Base-by-base conservation (phyloP, 2,329 filamentous ascomycete genomes). In the Amauroascus niger region DNA sequence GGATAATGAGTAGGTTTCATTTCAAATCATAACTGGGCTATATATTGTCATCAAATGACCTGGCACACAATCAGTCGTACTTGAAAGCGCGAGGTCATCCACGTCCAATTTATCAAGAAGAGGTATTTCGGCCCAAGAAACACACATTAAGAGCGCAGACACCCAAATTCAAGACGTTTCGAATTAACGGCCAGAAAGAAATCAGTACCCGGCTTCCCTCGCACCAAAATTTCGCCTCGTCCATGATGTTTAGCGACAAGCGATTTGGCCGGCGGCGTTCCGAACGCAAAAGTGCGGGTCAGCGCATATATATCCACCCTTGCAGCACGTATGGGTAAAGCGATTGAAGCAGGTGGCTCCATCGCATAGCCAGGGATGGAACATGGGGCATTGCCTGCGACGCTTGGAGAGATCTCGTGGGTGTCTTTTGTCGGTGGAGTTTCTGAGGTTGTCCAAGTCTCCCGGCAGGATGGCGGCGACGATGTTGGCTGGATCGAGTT, bases 241-340 rank as follows among this genome's bases (percentile, higher is more conserved):
- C 9, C 1, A 39, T 13, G 13, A n/a, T 8, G 6, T 39, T 32
- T 33, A 35, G 8, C 51, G 55, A 20, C 55, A 56, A 7, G 33
- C 43, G 1, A 53, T 41, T 5, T 49, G 13, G 14, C 52, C 52
- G 14, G 52, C 2, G 13, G 14, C 20, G 33, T 57, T 48, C 24
- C 20, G 14, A 3, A 52, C 52, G 13, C 55, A 57, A 18, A 57
- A 43, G 11, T 24, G 28, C 13, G 47, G 52, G n/a, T 46, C 49
- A 32, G 20, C 8, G 35, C 56, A 58, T 1, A 55, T 16, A 47
- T 35, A 22, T 6, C 56, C 56, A 33, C 56, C 56, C 44, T 53
- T 43, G 49, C 57, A 58, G 41, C 57, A 58, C 39, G 43, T 58
- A 43, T 55, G 41, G 22, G 40, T 53, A 14, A 46, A 55, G n/a